These are phyloP conservation scores for Eremothecium sinecaudum DNA, from an alignment of 1,139 yeast genomes.

Conservation along the genomic window DNA sequence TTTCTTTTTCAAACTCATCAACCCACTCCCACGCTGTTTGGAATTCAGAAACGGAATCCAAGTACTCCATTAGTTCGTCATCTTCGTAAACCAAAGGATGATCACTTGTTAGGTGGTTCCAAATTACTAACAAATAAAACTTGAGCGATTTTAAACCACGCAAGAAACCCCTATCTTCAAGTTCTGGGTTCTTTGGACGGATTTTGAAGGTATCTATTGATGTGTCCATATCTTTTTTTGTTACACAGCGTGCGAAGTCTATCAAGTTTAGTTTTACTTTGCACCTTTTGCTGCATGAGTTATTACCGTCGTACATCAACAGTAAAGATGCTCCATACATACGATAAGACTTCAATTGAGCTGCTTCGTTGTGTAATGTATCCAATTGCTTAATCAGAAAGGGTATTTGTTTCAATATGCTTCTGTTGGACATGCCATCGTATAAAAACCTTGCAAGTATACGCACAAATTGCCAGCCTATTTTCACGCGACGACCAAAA, in stretches of 20 bases:
- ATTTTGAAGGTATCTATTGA: conserved; percentile 34
- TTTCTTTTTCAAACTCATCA: conserved; percentile 38
- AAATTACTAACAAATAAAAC: conserved; percentile 50
- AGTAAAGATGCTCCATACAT: conserved; percentile 86
- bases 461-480: conserved; percentile 70
- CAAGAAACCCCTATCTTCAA: conserved; percentile 74
- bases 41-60: conserved; percentile 30
- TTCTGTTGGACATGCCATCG: conserved; percentile 52
- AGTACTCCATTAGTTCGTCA: conserved; percentile 17
- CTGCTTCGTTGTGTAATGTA: conserved; percentile 48
- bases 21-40: conserved; percentile 39
- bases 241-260: conserved; percentile 92
- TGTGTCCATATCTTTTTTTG: conserved; percentile 46
- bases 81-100: conserved; percentile 26
- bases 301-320: conserved; percentile 73
- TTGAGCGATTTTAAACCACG: conserved; percentile 67
- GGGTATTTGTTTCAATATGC: conserved; percentile 64
- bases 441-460: conserved; percentile 69
- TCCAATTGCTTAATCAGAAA: conserved; percentile 49
- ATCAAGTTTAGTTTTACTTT: conserved; percentile 58
- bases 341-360: conserved; percentile 63
- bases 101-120: conserved; percentile 38
- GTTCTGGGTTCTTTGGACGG: conserved; percentile 60
- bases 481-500: conserved; percentile 69
- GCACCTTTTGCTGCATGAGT: conserved; percentile 18